Conservation (phyloP, 1,284 basidiomycete species). For the Puccinia brachypodii region DNA sequence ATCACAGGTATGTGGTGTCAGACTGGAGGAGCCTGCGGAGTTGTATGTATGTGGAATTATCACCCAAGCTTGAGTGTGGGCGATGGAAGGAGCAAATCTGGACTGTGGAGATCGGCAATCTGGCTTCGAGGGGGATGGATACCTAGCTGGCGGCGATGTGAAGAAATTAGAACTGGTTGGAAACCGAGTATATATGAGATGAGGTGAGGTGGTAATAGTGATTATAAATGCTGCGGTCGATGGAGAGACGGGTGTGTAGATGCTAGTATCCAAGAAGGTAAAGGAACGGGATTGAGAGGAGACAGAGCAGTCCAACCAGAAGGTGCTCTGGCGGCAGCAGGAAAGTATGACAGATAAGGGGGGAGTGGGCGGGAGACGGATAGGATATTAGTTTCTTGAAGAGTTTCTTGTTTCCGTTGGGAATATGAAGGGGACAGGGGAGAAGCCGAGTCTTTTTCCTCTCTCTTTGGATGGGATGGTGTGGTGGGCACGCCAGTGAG, state of each 20-base stretch:
- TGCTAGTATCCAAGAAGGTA: background rate
- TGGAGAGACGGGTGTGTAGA: background rate
- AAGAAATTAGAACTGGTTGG: background rate
- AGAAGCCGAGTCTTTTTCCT: too few species aligned
- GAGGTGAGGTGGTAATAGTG: background rate
- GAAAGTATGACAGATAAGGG: background rate
- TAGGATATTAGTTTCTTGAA: too few species aligned
- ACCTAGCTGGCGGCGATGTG: background rate
- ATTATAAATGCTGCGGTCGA: too few species aligned
- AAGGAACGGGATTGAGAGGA: background rate
- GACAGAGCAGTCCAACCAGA: background rate
- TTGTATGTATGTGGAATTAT: too few species aligned
- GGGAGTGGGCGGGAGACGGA: background rate
- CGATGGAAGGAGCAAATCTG: too few species aligned
- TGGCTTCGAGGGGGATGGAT: background rate
- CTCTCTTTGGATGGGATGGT: too few species aligned
- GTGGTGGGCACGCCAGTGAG: too few species aligned
- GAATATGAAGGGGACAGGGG: too few species aligned
- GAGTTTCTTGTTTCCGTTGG: too few species aligned
- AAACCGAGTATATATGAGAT: background rate
- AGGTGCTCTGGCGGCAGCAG: background rate
- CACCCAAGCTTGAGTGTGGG: too few species aligned
- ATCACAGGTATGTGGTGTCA: too few species aligned
- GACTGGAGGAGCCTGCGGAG: too few species aligned
- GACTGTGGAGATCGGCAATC: background rate